Evolutionary conservation across 2,329 filamentous ascomycete species (phyloP).

Genomic region (Arthrobotrys musiformis): DNA sequence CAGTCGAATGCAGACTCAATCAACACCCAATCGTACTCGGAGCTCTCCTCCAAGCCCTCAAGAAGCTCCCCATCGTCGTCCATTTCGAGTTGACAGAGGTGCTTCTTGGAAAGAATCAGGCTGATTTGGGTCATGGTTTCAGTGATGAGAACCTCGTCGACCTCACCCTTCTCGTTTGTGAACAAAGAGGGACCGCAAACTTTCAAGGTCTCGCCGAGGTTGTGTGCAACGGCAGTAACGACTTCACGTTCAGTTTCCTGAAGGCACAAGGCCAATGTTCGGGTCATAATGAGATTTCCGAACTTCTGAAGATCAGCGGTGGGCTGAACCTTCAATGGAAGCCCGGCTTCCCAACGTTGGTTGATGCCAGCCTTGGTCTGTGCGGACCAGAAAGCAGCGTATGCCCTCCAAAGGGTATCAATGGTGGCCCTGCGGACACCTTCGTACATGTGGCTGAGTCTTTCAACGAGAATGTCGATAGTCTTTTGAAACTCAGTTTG

Average conservation of each 20-base stretch:
- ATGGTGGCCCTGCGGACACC: conserved; percentile 92
- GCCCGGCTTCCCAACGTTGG: conserved; percentile 86
- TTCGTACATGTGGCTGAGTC: conserved; percentile 89
- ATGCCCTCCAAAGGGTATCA: conserved; percentile 90
- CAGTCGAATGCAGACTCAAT: conserved; percentile 95
- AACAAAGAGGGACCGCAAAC: conserved; percentile 88
- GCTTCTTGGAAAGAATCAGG: conserved; percentile 85
- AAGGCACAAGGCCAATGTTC: conserved; percentile 84
- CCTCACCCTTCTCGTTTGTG: conserved; percentile 69
- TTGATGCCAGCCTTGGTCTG: conserved; percentile 77
- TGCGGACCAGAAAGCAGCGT: conserved; percentile 89
- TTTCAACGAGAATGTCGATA: conserved; percentile 80
- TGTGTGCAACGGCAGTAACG: conserved; percentile 94
- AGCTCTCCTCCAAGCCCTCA: conserved; percentile 76
- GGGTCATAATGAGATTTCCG: conserved; percentile 83
- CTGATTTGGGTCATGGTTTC: conserved; percentile 79
- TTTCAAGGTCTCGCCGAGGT: conserved; percentile 88
- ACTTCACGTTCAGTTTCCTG: conserved; percentile 95
- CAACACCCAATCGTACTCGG: conserved; percentile 97
- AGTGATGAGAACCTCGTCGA: conserved; percentile 68
- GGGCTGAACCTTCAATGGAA: conserved; percentile 84
- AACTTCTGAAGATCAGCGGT: conserved; percentile 83
- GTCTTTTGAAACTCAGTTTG: conserved; percentile 81
- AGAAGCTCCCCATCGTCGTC: conserved; percentile 80
- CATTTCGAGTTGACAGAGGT: conserved; percentile 89